Conservation (phyloP, 257 asterid genomes). For the Solanum peruvianum region DNA sequence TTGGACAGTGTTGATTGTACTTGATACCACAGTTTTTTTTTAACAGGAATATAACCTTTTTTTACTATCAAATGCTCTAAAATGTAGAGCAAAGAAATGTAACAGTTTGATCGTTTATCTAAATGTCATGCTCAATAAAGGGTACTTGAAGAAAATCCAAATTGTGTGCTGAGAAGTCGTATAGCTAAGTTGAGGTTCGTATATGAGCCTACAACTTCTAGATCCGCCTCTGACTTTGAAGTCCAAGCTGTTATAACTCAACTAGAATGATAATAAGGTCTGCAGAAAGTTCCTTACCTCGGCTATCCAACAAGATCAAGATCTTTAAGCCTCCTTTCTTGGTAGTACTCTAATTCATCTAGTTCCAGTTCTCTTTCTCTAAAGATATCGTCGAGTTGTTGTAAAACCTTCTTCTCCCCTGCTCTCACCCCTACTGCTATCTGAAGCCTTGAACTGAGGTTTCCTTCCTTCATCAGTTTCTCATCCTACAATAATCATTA, state of each 20-base stretch:
- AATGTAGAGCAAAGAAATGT: not conserved
- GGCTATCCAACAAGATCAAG: constrained; percentile 94
- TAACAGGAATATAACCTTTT: not conserved
- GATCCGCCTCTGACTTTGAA: not conserved
- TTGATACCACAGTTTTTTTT: not conserved
- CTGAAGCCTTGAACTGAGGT: constrained; percentile 50
- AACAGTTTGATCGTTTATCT: not conserved
- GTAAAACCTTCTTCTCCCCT: constrained; percentile 91
- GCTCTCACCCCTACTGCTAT: constrained; percentile 64
- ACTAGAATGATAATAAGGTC: not conserved
- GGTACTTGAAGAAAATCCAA: not conserved
- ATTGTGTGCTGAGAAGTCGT: not conserved
- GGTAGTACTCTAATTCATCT: constrained; percentile 72
- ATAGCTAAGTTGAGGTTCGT: not conserved
- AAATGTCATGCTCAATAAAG: not conserved
- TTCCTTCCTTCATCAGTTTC: constrained; percentile 54
- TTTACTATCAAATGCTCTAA: not conserved
- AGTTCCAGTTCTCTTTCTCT: constrained; percentile 62
- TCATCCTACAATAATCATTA: constrained; percentile 48
- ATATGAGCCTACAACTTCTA: not conserved
- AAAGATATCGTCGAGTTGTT: constrained; percentile 57
- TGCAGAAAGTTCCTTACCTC: constrained; percentile 16
- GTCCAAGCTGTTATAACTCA: not conserved
- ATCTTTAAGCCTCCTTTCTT: constrained; percentile 85
- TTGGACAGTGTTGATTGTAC: not conserved